phyloP scores from a whole-genome alignment of 2,329 filamentous ascomycete species.

The Xylaria sp. region DNA sequence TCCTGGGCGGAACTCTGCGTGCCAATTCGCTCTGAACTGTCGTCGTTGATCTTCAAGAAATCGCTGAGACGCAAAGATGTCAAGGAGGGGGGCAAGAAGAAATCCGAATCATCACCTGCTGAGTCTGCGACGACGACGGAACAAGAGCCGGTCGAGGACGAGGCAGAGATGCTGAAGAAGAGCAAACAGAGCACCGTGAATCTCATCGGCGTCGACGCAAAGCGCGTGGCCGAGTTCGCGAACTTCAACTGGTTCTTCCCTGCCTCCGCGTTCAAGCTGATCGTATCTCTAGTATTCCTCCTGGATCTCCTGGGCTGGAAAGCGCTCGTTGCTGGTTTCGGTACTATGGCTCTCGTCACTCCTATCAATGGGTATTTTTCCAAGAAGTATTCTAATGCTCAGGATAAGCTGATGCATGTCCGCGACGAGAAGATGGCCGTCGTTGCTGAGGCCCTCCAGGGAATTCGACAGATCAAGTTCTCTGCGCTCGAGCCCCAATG shows the following conservation, averaged over 20 bases:
- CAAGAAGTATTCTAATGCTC: constrained; percentile 57
- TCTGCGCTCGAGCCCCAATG: constrained; percentile 70
- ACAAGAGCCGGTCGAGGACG: constrained; percentile 41
- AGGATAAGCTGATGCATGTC: constrained; percentile 68
- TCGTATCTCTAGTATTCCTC: constrained; percentile 62
- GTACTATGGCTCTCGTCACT: constrained; percentile 57
- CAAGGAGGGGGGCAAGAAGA: constrained; percentile 54
- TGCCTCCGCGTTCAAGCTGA: constrained; percentile 56
- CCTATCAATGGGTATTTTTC: constrained; percentile 65
- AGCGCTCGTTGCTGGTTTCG: constrained; percentile 59
- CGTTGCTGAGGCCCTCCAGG: constrained; percentile 70
- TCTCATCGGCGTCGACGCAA: constrained; percentile 69
- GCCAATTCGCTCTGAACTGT: constrained; percentile 64
- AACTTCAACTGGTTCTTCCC: constrained; percentile 61
- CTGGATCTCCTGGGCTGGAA: constrained; percentile 67
- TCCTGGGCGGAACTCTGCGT: constrained; percentile 58
- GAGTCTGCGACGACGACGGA: constrained; percentile 19
- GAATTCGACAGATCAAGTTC: constrained; percentile 82
- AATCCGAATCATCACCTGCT: constrained; percentile 19
- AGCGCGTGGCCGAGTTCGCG: constrained; percentile 64
- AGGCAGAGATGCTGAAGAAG: constrained; percentile 40
- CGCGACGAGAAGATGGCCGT: constrained; percentile 71
- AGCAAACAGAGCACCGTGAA: constrained; percentile 70
- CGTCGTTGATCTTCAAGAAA: constrained; percentile 70
- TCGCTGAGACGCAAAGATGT: constrained; percentile 72